Percentiles rank a stretch among this genome's conserved stretches.
phyloP scores from a whole-genome alignment of 176 grass and related monocot genomes.

The Aegilops bicornis region DNA sequence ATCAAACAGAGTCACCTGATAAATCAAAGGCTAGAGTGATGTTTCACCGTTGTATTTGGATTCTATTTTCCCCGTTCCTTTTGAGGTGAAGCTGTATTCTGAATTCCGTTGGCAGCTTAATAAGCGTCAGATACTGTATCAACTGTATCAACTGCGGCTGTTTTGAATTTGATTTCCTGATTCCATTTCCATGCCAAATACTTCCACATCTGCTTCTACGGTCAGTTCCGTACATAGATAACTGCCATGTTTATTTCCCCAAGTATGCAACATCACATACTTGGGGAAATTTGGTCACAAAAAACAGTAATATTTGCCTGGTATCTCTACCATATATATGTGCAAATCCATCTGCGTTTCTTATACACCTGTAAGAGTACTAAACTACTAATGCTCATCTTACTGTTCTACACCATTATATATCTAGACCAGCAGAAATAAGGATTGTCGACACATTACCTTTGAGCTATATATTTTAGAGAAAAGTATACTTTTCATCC shows the following conservation, averaged over 20 bases:
- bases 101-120: no score
- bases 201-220: neutral
- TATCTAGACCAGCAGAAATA: neutral
- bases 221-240: neutral
- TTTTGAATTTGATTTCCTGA: neutral
- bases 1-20: rapidly evolving
- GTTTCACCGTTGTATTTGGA: neutral
- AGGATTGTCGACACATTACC: no score
- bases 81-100: neutral
- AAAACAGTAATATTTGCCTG: no score
- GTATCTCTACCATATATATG: no score
- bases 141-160: no score
- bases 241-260: neutral
- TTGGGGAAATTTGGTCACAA: no score
- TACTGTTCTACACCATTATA: no score
- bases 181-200: neutral
- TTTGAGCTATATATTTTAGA: no score
- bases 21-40: neutral
- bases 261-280: neutral
- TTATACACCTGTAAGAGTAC: no score
- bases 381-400: no score
- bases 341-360: neutral
- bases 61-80: neutral
- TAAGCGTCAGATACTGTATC: no score
- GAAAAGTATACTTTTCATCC: no score